phyloP scores from a whole-genome alignment of 2,329 filamentous ascomycete species.

The Arthrobotrys musiformis region DNA sequence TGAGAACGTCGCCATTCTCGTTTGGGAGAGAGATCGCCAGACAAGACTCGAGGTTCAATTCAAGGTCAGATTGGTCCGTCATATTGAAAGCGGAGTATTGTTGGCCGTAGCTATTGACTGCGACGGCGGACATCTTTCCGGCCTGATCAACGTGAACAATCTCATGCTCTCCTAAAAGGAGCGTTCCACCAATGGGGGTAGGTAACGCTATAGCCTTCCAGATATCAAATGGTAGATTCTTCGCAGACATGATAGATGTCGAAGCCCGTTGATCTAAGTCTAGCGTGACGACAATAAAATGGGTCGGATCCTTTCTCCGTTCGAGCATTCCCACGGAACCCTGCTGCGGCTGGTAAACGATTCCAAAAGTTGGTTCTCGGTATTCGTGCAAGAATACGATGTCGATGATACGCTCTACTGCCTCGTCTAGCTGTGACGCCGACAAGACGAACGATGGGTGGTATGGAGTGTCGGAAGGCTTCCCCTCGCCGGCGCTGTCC shows the following conservation, averaged over 20 bases:
- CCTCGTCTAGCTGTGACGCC: conserved; percentile 86
- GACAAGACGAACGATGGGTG: conserved; percentile 91
- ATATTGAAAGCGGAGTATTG: conserved; percentile 81
- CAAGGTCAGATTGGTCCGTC: conserved; percentile 83
- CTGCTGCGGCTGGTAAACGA: conserved; percentile 80
- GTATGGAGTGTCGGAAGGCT: conserved; percentile 74
- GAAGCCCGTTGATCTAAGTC: conserved; percentile 93
- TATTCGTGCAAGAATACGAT: conserved; percentile 96
- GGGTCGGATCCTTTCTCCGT: conserved; percentile 79
- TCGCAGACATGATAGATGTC: conserved; percentile 88
- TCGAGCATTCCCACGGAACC: conserved; percentile 76
- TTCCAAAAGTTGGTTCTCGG: conserved; percentile 95
- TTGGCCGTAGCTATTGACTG: conserved; percentile 89
- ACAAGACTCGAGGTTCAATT: conserved; percentile 82
- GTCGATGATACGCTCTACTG: conserved; percentile 86
- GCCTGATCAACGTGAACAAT: conserved; percentile 95
- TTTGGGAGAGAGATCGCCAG: conserved; percentile 78
- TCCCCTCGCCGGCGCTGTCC: conserved; percentile 52
- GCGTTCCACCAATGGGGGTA: conserved; percentile 84
- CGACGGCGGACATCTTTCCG: conserved; percentile 90
- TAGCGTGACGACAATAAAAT: conserved; percentile 93
- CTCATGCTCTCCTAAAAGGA: conserved; percentile 88
- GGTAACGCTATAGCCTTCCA: conserved; percentile 84
- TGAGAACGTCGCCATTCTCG: conserved; percentile 83
- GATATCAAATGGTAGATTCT: conserved; percentile 85